Percentiles rank a stretch among this genome's conserved stretches.
Conservation (phyloP, 306 rosid genomes). For the Quercus dentata region DNA sequence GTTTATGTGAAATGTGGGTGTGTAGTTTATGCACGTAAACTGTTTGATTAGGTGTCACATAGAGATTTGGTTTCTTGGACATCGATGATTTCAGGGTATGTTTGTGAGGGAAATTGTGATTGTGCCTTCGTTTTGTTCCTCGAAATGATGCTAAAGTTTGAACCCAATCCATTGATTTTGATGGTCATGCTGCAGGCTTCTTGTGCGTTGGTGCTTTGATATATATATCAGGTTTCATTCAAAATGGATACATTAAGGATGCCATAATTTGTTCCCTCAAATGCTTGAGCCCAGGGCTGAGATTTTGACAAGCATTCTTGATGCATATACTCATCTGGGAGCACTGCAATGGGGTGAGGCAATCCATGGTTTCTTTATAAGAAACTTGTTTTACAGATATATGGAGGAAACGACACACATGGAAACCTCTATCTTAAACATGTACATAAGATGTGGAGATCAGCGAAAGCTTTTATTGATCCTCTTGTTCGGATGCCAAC, state of each 20-base stretch:
- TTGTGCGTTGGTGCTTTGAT: constrained; percentile 50
- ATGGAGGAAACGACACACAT: constrained; percentile 14
- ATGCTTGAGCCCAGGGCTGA: constrained; percentile 36
- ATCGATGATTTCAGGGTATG: constrained; percentile 41
- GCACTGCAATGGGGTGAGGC: constrained; percentile 47
- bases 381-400: constrained; percentile 17
- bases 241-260: constrained; percentile 39
- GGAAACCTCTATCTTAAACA: constrained; percentile 50
- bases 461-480: too few species aligned
- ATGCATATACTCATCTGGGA: constrained; percentile 52
- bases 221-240: constrained; percentile 54
- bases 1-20: constrained; percentile 39
- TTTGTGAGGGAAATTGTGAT: constrained; percentile 12
- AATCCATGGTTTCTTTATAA: constrained; percentile 41
- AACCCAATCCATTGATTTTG: constrained; percentile 43
- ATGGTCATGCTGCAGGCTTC: constrained; percentile 44
- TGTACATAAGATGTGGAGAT: constrained; percentile 50
- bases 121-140: constrained; percentile 26
- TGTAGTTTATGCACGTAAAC: constrained; percentile 6
- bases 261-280: constrained; percentile 42
- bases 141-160: constrained; percentile 40
- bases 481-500: too few species aligned
- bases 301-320: constrained; percentile 42
- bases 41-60: constrained; percentile 39
- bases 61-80: constrained; percentile 62